phyloP scores from a whole-genome alignment of 1,284 basidiomycete genomes.

The Coriolopsis trogii region DNA sequence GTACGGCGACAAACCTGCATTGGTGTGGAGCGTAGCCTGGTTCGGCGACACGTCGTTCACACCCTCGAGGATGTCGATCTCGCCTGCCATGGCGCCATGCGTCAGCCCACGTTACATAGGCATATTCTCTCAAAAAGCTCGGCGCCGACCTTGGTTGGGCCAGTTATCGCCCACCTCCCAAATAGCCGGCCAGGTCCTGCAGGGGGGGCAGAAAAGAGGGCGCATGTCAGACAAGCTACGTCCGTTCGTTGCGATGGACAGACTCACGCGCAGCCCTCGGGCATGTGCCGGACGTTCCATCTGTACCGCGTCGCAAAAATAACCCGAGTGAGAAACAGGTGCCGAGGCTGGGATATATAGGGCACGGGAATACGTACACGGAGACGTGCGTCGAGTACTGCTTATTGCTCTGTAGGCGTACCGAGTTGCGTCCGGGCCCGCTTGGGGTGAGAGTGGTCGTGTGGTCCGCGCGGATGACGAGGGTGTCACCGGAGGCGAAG shows the following conservation, averaged over 20 bases:
- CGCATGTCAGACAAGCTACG: constrained; percentile 9
- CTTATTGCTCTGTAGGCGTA: constrained; percentile 55
- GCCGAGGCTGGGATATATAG: neutral
- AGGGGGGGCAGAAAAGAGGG: neutral
- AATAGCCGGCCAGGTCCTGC: constrained; percentile 42
- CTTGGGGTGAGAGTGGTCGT: constrained; percentile 45
- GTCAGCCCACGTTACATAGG: neutral
- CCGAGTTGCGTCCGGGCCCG: constrained; percentile 61
- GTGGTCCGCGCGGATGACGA: constrained; percentile 52
- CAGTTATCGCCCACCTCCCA: constrained; percentile 41
- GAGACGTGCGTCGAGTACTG: constrained; percentile 55
- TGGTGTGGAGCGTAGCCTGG: constrained; percentile 66
- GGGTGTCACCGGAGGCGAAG: constrained; percentile 26
- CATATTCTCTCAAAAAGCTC: constrained; percentile 9
- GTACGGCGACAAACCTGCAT: constrained; percentile 39
- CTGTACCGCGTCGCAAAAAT: constrained; percentile 31
- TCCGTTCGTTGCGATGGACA: neutral
- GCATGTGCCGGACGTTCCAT: constrained; percentile 57
- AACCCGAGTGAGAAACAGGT: neutral
- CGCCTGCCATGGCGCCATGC: constrained; percentile 41
- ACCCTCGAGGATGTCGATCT: constrained; percentile 75
- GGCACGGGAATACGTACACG: constrained; percentile 45
- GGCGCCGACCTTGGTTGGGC: constrained; percentile 33
- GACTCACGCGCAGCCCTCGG: constrained; percentile 68
- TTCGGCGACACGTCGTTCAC: constrained; percentile 62